Evolutionary conservation across 257 asterid genomes (phyloP), one percentile per base, ranked within the genome.

Genomic region (Eustoma russellianum): DNA sequence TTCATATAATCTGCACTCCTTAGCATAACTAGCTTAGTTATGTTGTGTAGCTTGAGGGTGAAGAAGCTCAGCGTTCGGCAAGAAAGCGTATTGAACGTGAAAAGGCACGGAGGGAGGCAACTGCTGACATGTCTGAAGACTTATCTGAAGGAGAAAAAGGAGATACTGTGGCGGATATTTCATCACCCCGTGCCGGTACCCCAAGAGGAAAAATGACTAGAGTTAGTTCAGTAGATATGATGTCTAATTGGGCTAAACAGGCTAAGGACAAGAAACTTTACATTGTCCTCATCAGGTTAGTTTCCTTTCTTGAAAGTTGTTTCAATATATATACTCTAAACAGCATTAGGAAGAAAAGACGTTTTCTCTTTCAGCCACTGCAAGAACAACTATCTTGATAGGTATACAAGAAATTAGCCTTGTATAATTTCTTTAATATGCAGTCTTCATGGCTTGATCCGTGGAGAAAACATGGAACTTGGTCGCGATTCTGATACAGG

Each of bases 381-480:
- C 10, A 41, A 41, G 5, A 43, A 61, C 43, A 11, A 28, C 24
- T 7, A n/a, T 19, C 48, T 33, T 7, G 41, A 45, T 45, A 11
- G 38, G 14, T 9, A 41, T 60, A 6, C 41, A 17, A 14, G 54
- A 41, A 49, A 48, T 17, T 33, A 28, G 33, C 54, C 34, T 34
- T 44, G 41, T n/a, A 60, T 38, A 15, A 33, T 33, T 55, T 40
- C 1, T 49, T 48, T 33, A 3, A 30, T 41, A 46, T 41, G 64
- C 77, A 83, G 94, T 73, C 81, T 83, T 63, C 94, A 83, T 67
- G 94, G 94, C 48, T 67, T 83, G 66, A 80, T 83, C 45, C 64
- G 94, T 35, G 94, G 94, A 55, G 94, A 83, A 59, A 80, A 80
- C 70, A 83, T 83, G 94, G 94, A 83, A 65, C 89, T 83, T 66